Conservation (phyloP, 495 filamentous ascomycete species). For the Talaromyces ruber region DNA sequence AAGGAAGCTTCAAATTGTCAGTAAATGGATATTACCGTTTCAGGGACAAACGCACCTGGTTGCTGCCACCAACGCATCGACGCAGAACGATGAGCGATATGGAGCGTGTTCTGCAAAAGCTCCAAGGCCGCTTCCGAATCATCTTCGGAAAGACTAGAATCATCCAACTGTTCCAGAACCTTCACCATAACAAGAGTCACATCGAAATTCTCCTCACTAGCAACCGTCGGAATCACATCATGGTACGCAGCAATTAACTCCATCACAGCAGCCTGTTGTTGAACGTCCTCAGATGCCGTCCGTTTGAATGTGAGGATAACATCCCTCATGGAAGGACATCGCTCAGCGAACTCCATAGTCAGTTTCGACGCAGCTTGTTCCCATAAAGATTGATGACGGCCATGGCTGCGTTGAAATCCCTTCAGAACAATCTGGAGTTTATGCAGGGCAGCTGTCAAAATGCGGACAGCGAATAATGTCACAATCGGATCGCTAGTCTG, state of each 20-base stretch:
- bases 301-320: constrained; percentile 60
- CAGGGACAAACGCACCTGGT: constrained; percentile 29
- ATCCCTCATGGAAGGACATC: constrained; percentile 72
- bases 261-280: constrained; percentile 70
- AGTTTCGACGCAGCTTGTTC: constrained; percentile 54
- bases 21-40: neutral
- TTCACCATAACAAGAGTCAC: constrained; percentile 66
- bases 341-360: constrained; percentile 62
- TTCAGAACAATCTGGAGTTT: constrained; percentile 57
- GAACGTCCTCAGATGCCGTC: constrained; percentile 54
- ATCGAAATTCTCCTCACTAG: constrained; percentile 77
- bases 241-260: constrained; percentile 73
- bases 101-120: constrained; percentile 66
- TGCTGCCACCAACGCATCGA: constrained; percentile 78
- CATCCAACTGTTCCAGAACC: constrained; percentile 46
- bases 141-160: constrained; percentile 21
- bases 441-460: constrained; percentile 66
- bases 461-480: constrained; percentile 71
- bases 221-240: constrained; percentile 68
- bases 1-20: constrained; percentile 25
- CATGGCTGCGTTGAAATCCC: constrained; percentile 30
- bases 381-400: constrained; percentile 46
- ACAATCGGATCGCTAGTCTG: constrained; percentile 59
- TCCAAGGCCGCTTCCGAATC: constrained; percentile 48
- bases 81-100: constrained; percentile 67